Evolutionary conservation across 2,329 filamentous ascomycete genomes (phyloP).

Genomic region (Coleophoma eucalyptorum): DNA sequence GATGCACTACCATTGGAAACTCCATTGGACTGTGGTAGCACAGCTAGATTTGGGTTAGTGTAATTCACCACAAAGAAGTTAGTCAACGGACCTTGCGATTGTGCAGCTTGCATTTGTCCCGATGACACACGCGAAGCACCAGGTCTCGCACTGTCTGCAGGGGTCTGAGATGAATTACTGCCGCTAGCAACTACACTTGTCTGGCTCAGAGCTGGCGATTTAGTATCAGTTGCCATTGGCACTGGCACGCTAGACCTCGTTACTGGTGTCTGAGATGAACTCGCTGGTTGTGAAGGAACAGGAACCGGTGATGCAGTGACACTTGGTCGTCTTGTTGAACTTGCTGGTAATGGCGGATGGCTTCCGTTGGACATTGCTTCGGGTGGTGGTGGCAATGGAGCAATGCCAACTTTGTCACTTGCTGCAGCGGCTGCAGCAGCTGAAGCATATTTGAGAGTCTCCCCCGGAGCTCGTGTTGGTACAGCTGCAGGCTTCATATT

Average conservation of each 20-base stretch:
- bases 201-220: constrained; percentile 46
- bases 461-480: constrained; percentile 79
- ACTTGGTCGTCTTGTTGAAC: constrained; percentile 45
- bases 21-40: constrained; percentile 43
- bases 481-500: constrained; percentile 91
- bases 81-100: constrained; percentile 40
- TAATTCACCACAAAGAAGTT: constrained; percentile 22
- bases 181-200: constrained; percentile 36
- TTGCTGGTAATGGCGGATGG: constrained; percentile 27
- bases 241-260: constrained; percentile 30
- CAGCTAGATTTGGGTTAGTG: constrained; percentile 5
- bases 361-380: constrained; percentile 36
- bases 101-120: constrained; percentile 27
- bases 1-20: constrained; percentile 47
- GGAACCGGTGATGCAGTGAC: constrained; percentile 55
- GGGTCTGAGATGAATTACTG: constrained; percentile 39
- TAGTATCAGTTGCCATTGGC: constrained; percentile 35
- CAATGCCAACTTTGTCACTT: constrained; percentile 85
- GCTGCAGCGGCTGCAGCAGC: constrained; percentile 91
- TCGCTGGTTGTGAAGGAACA: constrained; percentile 41
- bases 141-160: constrained; percentile 31
- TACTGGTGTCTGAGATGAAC: constrained; percentile 26
- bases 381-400: constrained; percentile 89
- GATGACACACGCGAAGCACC: constrained; percentile 18
- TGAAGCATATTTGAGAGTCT: constrained; percentile 94